Conservation (phyloP, 768 basidiomycete genomes). For the Lyophyllum shimeji region DNA sequence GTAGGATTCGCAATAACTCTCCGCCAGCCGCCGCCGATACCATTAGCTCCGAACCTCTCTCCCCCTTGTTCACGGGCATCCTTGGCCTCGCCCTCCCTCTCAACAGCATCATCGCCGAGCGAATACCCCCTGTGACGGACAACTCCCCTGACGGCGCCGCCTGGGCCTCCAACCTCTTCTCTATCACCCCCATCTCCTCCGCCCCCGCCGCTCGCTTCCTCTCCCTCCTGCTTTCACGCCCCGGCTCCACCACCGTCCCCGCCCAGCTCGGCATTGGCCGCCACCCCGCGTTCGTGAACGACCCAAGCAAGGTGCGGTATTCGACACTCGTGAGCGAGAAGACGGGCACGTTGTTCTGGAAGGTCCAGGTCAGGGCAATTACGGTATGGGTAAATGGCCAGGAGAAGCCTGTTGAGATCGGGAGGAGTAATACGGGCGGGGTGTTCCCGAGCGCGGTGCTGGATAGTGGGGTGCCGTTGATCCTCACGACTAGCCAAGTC, state of each 20-base stretch:
- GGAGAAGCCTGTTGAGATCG: slow-evolving; percentile 38
- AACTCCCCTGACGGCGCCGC: slow-evolving; percentile 65
- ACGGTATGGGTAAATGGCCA: slow-evolving; percentile 58
- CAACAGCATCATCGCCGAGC: slow-evolving; percentile 62
- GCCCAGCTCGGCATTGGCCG: slow-evolving; percentile 67
- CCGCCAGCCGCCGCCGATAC: slow-evolving; percentile 54
- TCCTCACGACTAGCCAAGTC: slow-evolving; percentile 57
- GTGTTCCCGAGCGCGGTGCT: slow-evolving; percentile 63
- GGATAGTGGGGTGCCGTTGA: slow-evolving; percentile 69
- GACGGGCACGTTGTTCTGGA: slow-evolving; percentile 59
- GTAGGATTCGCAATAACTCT: background rate
- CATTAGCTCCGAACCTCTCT: slow-evolving; percentile 58
- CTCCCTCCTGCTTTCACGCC: slow-evolving; percentile 66
- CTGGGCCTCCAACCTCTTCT: slow-evolving; percentile 70
- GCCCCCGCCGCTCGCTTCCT: slow-evolving; percentile 66
- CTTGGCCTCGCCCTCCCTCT: slow-evolving; percentile 75
- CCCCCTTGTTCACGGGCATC: slow-evolving; percentile 59
- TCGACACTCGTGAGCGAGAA: slow-evolving; percentile 40
- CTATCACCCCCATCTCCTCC: slow-evolving; percentile 49
- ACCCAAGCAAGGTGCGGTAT: slow-evolving; percentile 54
- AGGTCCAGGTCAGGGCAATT: slow-evolving; percentile 53
- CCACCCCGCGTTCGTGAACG: slow-evolving; percentile 58
- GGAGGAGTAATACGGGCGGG: slow-evolving; percentile 36
- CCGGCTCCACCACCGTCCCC: slow-evolving; percentile 56
- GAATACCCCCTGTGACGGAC: slow-evolving; percentile 46